Conservation (phyloP, 805 yeast species). For the Sugiyamaella marilandica region DNA sequence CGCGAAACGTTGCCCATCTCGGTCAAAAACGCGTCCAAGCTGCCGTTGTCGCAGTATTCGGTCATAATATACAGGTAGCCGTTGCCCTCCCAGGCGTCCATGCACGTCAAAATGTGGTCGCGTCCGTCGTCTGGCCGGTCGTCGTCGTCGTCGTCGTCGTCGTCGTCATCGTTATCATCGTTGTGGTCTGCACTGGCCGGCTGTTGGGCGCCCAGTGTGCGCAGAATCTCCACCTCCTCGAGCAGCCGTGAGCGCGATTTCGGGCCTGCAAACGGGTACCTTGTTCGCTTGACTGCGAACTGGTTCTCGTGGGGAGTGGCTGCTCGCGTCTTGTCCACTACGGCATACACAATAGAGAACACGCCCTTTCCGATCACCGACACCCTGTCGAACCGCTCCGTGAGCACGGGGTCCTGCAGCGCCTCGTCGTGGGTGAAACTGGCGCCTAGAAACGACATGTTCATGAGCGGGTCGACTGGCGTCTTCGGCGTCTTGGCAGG, state of each 20-base stretch:
- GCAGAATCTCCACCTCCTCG: slow-evolving; percentile 68
- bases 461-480: slow-evolving; percentile 19
- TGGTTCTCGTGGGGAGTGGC: slow-evolving; percentile 32
- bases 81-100: slow-evolving; percentile 78
- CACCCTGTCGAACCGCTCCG: slow-evolving; percentile 58
- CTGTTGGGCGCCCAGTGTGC: slow-evolving; percentile 22
- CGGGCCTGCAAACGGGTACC: slow-evolving; percentile 55
- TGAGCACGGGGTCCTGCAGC: slow-evolving; percentile 31
- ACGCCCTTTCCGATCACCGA: slow-evolving; percentile 77
- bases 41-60: slow-evolving; percentile 92
- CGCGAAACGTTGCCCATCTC: slow-evolving; percentile 72
- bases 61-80: slow-evolving; percentile 84
- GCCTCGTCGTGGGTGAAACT: slow-evolving; percentile 12
- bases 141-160: slow-evolving; percentile 18
- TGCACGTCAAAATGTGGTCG: slow-evolving; percentile 71
- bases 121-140: slow-evolving; percentile 50
- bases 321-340: slow-evolving; percentile 37
- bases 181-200: slow-evolving; percentile 3
- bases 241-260: slow-evolving; percentile 56
- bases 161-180: slow-evolving; percentile 26
- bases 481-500: slow-evolving; percentile 32
- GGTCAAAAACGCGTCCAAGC: slow-evolving; percentile 70
- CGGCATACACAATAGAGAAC: slow-evolving; percentile 83
- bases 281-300: slow-evolving; percentile 86
- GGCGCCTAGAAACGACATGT: slow-evolving; percentile 1